phyloP scores from a whole-genome alignment of 805 yeast species.

The Kuraishia ogatae region DNA sequence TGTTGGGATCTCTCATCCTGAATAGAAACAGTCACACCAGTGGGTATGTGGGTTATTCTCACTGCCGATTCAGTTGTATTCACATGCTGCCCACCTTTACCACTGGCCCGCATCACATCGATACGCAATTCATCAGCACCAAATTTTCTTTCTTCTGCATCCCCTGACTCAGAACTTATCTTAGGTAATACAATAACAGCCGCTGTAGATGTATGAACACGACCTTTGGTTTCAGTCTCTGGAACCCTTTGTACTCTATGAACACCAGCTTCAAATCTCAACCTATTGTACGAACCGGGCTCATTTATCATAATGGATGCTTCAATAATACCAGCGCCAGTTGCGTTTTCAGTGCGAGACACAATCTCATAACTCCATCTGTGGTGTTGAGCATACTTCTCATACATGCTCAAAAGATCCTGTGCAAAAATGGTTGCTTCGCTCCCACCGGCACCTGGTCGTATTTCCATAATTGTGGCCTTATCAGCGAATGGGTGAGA shows the following conservation, averaged over 20 bases:
- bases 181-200: conserved; percentile 93
- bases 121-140: conserved; percentile 83
- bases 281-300: conserved; percentile 64
- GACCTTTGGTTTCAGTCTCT: conserved; percentile 85
- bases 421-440: conserved; percentile 86
- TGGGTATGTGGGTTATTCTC: conserved; percentile 82
- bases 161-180: conserved; percentile 46
- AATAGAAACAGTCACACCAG: conserved; percentile 82
- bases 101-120: conserved; percentile 96
- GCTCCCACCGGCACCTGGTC: conserved; percentile 95
- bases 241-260: conserved; percentile 95
- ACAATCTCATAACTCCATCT: conserved; percentile 62
- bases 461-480: conserved; percentile 71
- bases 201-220: conserved; percentile 93
- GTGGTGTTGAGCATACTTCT: conserved; percentile 52
- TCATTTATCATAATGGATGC: conserved; percentile 70
- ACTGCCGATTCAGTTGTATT: conserved; percentile 97
- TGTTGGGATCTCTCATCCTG: conserved; percentile 97
- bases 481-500: conserved; percentile 68
- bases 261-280: conserved; percentile 88
- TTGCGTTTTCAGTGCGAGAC: conserved; percentile 44
- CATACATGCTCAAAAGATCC: conserved; percentile 77
- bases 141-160: conserved; percentile 53
- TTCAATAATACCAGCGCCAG: conserved; percentile 63
- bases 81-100: conserved; percentile 97